Base-by-base conservation (phyloP, 768 basidiomycete genomes). In the Serendipita indica region DNA sequence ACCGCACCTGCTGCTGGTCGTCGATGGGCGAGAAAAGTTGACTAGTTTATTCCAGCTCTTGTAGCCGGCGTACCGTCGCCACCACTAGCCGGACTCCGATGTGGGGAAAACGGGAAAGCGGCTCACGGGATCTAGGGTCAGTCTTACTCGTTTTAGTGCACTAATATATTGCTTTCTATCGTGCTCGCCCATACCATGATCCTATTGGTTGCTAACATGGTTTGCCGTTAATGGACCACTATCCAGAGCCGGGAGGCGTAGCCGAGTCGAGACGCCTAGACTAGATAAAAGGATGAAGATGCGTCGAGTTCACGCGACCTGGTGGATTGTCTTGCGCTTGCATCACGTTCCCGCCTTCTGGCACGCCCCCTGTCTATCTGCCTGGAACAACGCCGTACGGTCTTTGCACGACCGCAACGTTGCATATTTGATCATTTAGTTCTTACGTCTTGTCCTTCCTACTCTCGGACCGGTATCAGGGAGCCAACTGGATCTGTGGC, bases 1-100 rank as follows among this genome's bases (percentile, higher is more conserved):
- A 10, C 76, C 74, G 10, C 75, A 79, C 43, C 54, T 30, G 43
- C 39, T 27, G 71, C 75, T 3, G 77, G 78, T 5, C 78, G 81
- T 66, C 83, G 78, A 69, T 86, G 84, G 84, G 75, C 84, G 33
- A 73, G 84, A 65, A 86, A 86, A 71, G 75, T 86, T 35, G 84
- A 86, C 70, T 86, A 69, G 30, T 22, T 1, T 39, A 18, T 18
- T 39, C 18, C 18, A 13, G 35, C 35, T 39, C 41, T 7, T 13
- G n/a, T 54, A 54, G 49, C 49, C 49, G 49, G 49, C 22, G 49
- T 54, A 54, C 49, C 49, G 49, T 54, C 49, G 49, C 49, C 49
- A 54, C 49, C 49, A 20, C 5, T 27, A 54, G 49, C 49, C 49
- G 20, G 49, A 22, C 41, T 43, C 41, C 41, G 41, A 43, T 25